These are phyloP conservation scores for Syzygium syzygioides DNA, from an alignment of 441 rosid genomes.

Conservation along the genomic window DNA sequence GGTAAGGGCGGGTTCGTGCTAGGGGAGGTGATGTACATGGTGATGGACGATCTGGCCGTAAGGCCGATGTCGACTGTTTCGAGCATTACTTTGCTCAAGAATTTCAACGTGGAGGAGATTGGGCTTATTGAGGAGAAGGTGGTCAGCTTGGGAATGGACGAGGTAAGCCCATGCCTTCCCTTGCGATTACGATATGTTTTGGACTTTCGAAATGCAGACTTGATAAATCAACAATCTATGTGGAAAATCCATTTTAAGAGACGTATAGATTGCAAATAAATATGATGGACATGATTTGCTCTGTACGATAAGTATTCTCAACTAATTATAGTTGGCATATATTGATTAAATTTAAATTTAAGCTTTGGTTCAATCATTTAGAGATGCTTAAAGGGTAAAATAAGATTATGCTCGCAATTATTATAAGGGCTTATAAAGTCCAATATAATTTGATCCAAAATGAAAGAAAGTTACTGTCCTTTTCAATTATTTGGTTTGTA, in stretches of 20 bases:
- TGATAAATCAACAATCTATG: not conserved
- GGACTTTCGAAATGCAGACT: not conserved
- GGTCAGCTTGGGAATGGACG: not conserved
- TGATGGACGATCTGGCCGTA: conserved; percentile 15
- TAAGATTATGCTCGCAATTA: not conserved
- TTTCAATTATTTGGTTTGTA: not conserved
- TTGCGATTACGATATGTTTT: no score
- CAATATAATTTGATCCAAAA: not conserved
- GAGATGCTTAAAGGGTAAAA: no score
- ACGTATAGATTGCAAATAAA: not conserved
- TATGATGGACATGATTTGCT: no score
- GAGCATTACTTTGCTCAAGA: not conserved
- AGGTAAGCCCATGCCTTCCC: not conserved
- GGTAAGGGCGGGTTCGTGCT: conserved; percentile 13
- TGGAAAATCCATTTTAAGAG: not conserved
- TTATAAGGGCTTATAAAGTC: not conserved
- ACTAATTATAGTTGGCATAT: no score
- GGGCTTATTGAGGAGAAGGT: not conserved
- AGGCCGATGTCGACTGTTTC: conserved; percentile 8
- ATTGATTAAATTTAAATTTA: not conserved
- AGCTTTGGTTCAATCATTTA: not conserved
- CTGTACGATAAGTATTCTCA: not conserved
- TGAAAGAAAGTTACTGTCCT: not conserved
- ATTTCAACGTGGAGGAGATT: not conserved
- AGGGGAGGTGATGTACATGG: conserved; percentile 14